These are phyloP conservation scores for Diutina pseudorugosa DNA, from an alignment of 1,139 yeast genomes.

Conservation along the genomic window DNA sequence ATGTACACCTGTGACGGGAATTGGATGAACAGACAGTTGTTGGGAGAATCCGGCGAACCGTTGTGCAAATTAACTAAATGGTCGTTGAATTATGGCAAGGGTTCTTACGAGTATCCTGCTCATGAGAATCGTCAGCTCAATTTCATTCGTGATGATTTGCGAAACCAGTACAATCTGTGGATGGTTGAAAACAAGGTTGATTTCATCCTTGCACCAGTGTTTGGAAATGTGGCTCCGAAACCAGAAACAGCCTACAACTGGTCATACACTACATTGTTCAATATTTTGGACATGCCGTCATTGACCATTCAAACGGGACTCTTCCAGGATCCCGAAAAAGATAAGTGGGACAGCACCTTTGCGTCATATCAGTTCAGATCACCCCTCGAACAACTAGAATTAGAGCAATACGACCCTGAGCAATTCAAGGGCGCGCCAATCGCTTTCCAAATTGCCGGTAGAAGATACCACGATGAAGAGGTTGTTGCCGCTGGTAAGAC, in stretches of 20 bases:
- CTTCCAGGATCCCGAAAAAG: constrained; percentile 38
- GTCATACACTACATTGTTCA: constrained; percentile 66
- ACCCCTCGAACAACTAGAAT: constrained; percentile 10
- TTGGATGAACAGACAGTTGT: constrained; percentile 34
- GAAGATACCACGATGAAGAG: constrained; percentile 43
- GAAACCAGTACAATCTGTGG: constrained; percentile 40
- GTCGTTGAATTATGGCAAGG: constrained; percentile 29
- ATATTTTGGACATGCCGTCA: constrained; percentile 51
- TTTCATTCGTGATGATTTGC: constrained; percentile 37
- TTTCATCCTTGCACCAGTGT: constrained; percentile 55
- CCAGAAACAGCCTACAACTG: constrained; percentile 57
- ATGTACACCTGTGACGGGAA: constrained; percentile 54
- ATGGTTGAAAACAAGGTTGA: constrained; percentile 48
- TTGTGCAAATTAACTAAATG: constrained; percentile 46
- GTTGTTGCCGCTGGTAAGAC: constrained; percentile 32
- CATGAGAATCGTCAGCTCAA: constrained; percentile 39
- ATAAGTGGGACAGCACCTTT: constrained; percentile 23
- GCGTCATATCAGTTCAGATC: neutral
- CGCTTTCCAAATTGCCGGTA: constrained; percentile 36
- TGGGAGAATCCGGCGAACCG: constrained; percentile 55
- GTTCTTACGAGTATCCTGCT: constrained; percentile 29
- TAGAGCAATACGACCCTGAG: constrained; percentile 21
- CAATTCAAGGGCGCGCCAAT: constrained; percentile 41
- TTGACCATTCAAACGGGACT: constrained; percentile 21
- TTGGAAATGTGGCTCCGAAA: constrained; percentile 62